Percentiles rank a stretch among this genome's conserved stretches.
These are phyloP conservation scores for Cercophora samala DNA, from an alignment of 495 filamentous ascomycete genomes.

Conservation along the genomic window DNA sequence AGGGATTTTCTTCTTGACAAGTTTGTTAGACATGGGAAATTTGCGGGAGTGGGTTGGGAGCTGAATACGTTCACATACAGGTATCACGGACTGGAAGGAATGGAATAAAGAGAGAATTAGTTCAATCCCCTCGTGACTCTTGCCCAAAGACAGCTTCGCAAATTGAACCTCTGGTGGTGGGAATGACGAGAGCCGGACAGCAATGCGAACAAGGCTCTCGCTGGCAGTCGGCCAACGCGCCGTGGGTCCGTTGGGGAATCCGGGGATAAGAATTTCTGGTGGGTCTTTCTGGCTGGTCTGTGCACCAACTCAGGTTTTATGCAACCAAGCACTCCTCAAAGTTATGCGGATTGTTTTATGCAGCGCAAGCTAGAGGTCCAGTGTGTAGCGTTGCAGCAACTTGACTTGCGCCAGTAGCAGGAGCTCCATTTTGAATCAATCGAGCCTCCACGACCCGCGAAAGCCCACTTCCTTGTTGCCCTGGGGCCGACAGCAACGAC, in stretches of 20 bases:
- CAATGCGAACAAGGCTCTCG: slow-evolving; percentile 1
- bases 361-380: neutral
- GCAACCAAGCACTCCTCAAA: slow-evolving; percentile 13
- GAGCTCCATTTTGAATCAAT: slow-evolving; percentile 1
- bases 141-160: neutral
- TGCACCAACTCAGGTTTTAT: neutral
- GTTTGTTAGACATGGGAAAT: neutral
- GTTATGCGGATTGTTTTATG: neutral
- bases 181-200: neutral
- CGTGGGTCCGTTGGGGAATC: slow-evolving; percentile 8
- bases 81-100: neutral
- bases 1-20: neutral
- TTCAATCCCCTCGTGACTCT: neutral
- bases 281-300: neutral
- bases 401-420: neutral
- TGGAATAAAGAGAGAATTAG: neutral
- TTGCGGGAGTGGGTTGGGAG: neutral
- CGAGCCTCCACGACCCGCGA: slow-evolving; percentile 1
- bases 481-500: slow-evolving; percentile 10
- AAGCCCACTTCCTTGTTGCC: slow-evolving; percentile 19
- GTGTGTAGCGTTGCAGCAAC: neutral
- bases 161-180: slow-evolving; percentile 13
- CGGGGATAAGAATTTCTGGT: neutral
- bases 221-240: slow-evolving; percentile 3
- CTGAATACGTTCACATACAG: neutral